phyloP scores from a whole-genome alignment of 2,329 filamentous ascomycete species.

The Cercospora sojina region DNA sequence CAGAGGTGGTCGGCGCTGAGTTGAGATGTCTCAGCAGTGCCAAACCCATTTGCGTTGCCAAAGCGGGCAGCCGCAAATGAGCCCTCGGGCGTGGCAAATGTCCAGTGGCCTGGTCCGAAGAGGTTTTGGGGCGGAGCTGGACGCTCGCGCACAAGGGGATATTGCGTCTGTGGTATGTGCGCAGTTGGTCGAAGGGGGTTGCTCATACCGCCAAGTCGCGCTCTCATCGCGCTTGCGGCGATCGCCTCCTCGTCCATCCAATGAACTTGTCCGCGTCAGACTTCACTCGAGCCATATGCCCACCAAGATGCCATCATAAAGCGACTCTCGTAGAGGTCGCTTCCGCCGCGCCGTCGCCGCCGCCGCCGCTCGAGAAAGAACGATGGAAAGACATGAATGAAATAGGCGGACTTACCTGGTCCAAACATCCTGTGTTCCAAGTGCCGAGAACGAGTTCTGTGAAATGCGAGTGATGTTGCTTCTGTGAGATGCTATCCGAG shows the following conservation, averaged over 20 bases:
- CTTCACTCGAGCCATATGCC: not conserved
- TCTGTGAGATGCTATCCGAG: not conserved
- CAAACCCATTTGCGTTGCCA: not conserved
- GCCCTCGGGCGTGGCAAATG: not conserved
- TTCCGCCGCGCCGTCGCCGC: not conserved
- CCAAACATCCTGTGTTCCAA: not conserved
- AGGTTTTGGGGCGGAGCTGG: not conserved
- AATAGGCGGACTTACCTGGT: not conserved
- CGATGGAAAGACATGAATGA: not conserved
- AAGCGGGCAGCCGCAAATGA: not conserved
- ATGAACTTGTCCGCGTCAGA: not conserved
- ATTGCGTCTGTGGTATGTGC: not conserved
- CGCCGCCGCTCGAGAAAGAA: not conserved
- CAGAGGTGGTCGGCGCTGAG: slow-evolving; percentile 23
- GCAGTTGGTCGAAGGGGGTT: not conserved
- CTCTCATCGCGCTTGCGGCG: not conserved
- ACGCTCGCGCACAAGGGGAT: not conserved
- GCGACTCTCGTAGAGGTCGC: not conserved
- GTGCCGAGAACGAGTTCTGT: not conserved
- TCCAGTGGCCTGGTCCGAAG: not conserved
- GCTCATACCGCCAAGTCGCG: not conserved
- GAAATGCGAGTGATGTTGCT: not conserved
- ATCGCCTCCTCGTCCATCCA: not conserved
- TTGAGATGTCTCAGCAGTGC: not conserved
- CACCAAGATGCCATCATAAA: not conserved